A percentile compares a stretch with the other conserved stretches of the same genome.
Evolutionary conservation across 2,329 filamentous ascomycete species (phyloP).

Genomic region (Mycocentrospora acerina): DNA sequence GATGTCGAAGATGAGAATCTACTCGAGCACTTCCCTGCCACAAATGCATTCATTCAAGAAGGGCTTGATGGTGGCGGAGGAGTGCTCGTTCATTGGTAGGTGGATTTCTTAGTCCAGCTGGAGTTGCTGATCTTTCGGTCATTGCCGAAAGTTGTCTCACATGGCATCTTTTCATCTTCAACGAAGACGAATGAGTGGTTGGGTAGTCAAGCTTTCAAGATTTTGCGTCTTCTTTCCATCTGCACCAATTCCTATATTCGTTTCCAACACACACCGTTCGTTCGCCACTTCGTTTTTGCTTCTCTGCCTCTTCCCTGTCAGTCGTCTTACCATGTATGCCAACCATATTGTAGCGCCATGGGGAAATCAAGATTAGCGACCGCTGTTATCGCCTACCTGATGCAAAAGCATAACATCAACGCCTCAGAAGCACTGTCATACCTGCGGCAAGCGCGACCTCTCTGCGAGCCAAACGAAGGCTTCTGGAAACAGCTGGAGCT

Average conservation of each 20-base stretch:
- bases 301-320: slow-evolving; percentile 19
- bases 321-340: slow-evolving; percentile 32
- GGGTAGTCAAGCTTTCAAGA: no score
- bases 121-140: slow-evolving; percentile 34
- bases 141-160: slow-evolving; percentile 24
- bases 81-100: slow-evolving; percentile 72
- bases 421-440: slow-evolving; percentile 67
- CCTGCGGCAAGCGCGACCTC: slow-evolving; percentile 68
- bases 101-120: slow-evolving; percentile 41
- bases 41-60: slow-evolving; percentile 79
- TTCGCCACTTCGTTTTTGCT: slow-evolving; percentile 29
- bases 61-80: slow-evolving; percentile 65
- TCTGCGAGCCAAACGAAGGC: slow-evolving; percentile 86
- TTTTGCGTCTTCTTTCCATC: neutral
- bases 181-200: neutral
- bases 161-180: slow-evolving; percentile 39
- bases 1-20: slow-evolving; percentile 90
- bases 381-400: slow-evolving; percentile 79
- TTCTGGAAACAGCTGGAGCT: slow-evolving; percentile 88
- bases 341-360: slow-evolving; percentile 66
- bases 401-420: slow-evolving; percentile 57
- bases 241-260: slow-evolving; percentile 15
- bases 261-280: slow-evolving; percentile 31
- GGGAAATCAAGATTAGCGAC: slow-evolving; percentile 92
- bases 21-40: slow-evolving; percentile 74